Conservation (phyloP, 306 rosid species). For the Cyclanthera cordifolia region DNA sequence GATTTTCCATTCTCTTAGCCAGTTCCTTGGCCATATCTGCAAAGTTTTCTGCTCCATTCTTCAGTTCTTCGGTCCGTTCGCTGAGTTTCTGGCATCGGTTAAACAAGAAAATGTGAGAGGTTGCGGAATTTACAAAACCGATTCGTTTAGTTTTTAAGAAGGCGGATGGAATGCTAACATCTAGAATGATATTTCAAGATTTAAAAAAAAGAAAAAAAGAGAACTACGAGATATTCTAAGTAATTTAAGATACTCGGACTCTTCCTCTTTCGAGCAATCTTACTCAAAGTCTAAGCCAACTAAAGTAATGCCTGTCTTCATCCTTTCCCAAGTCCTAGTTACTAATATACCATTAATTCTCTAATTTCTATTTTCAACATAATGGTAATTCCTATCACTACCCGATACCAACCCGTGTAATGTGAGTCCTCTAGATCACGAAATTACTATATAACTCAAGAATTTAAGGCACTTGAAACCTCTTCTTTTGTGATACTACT, state of each 20-base stretch:
- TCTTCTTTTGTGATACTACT: no score
- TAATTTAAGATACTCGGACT: neutral
- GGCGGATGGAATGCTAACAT: neutral
- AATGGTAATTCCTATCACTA: neutral
- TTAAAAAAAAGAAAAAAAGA: neutral
- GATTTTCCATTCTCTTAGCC: constrained; percentile 67
- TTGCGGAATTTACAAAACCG: neutral
- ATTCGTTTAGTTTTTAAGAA: neutral
- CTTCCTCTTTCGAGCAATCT: neutral
- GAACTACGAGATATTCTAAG: neutral
- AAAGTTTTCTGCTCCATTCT: constrained; percentile 63
- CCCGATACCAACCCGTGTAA: no score
- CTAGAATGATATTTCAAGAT: neutral
- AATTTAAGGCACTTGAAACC: no score
- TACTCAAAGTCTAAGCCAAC: neutral
- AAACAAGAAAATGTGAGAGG: constrained; percentile 3
- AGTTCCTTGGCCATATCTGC: constrained; percentile 74
- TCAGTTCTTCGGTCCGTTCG: constrained; percentile 50
- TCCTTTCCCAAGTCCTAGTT: neutral
- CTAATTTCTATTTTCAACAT: neutral
- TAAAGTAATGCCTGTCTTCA: neutral
- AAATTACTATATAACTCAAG: no score
- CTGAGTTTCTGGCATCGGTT: constrained; percentile 41
- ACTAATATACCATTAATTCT: neutral
- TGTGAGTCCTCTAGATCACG: no score